Base-by-base conservation (phyloP, 73 alveolate genomes). In the Paramecium tetraurelia region DNA sequence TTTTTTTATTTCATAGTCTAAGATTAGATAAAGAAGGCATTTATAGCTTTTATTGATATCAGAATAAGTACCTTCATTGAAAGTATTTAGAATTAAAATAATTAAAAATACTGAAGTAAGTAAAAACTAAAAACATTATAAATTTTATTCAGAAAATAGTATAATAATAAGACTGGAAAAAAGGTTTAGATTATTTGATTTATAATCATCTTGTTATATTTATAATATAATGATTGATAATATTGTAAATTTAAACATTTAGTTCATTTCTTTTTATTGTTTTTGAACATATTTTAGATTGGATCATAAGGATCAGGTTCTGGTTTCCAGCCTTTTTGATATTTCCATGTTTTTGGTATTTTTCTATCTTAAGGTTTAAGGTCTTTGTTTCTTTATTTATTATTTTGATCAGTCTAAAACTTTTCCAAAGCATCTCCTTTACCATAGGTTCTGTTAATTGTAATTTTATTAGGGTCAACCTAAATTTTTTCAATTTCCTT, bases 221-320 rank as follows among this genome's bases (percentile, higher is more conserved):
- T 53, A 53, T 53, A 53, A 53, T 53, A 20, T 9, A 18, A 53
- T 20, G 11, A n/a, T 18, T 53, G 31, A 53, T 53, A 53, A 48
- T 53, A 53, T 53, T 53, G 27, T 18, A 53, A 53, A 53, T 53
- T 53, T 53, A 4, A 53, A 53, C 31, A 53, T 53, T 18, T 53
- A 53, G 29, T 53, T 53, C 69, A 53, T 18, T 53, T 53, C 69
- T 53, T 53, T 72, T 72, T 72, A 20, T 89, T 89, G 29, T 53
- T 89, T 53, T 89, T 68, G 58, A 89, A 70, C 68, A 89, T 41
- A 70, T 89, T 83, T 38, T 68, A 31, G 18, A 89, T 75, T 21
- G 94, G 94, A 58, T 89, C 94, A 46, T 22, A 70, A 14, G 94
- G 94, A 89, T 89, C 94, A 20, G 80, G 89, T 58, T 63, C 80